A percentile compares a stretch with the other conserved stretches of the same genome.
phyloP scores from a whole-genome alignment of 2,329 filamentous ascomycete species.

The Acephala macrosclerotiorum region DNA sequence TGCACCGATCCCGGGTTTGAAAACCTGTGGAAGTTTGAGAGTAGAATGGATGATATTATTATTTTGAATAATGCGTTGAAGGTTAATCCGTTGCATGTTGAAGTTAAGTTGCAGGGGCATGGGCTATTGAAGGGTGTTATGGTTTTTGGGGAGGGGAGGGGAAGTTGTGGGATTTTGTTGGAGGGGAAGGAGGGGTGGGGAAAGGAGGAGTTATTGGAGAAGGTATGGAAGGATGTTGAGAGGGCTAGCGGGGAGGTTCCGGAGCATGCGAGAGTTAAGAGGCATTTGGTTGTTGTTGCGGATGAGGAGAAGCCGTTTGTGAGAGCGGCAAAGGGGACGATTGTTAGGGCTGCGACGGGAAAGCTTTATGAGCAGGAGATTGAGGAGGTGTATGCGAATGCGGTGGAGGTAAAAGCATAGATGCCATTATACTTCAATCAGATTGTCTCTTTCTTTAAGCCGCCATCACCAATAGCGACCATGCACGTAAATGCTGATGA shows the following conservation, averaged over 20 bases:
- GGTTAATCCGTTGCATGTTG: conserved; percentile 51
- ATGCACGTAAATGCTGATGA: too few species aligned
- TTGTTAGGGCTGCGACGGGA: conserved; percentile 20
- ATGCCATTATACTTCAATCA: too few species aligned
- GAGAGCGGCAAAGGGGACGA: conserved; percentile 30
- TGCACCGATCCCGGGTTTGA: conserved; percentile 26
- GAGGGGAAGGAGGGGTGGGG: conserved; percentile 21
- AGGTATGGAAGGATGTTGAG: conserved; percentile 31
- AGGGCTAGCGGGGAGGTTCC: conserved; percentile 30
- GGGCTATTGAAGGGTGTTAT: conserved; percentile 43
- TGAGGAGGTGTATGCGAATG: conserved; percentile 16
- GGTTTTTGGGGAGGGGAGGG: conserved; percentile 45
- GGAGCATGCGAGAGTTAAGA: conserved; percentile 28
- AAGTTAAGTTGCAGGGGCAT: conserved; percentile 46
- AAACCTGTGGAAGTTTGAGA: conserved; percentile 46
- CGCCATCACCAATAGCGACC: too few species aligned
- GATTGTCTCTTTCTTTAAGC: too few species aligned
- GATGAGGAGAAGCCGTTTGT: conserved; percentile 23
- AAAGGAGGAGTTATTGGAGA: conserved; percentile 9
- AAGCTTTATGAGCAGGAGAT: conserved; percentile 25
- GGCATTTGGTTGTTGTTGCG: conserved; percentile 27
- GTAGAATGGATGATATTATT: conserved; percentile 51
- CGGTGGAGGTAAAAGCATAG: neutral
- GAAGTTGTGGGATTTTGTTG: conserved; percentile 27
- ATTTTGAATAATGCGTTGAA: conserved; percentile 54